Evolutionary conservation across 441 rosid genomes (phyloP).

Genomic region (Erodium texanum): DNA sequence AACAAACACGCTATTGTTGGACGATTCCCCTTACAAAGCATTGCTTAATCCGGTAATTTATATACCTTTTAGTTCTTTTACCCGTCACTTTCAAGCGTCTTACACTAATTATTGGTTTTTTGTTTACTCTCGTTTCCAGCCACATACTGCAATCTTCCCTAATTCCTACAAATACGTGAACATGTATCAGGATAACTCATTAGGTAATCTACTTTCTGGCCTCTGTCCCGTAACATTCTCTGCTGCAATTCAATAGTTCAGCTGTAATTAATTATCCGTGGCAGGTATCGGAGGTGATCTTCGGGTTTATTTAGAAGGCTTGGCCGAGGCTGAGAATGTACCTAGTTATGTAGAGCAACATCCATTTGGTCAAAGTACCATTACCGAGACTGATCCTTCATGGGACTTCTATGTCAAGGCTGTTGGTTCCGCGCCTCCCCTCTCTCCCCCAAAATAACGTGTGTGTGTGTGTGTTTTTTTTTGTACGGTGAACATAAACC

Average conservation of each 20-base stretch:
- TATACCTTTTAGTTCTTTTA: slow-evolving; percentile 5
- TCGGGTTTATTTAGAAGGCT: slow-evolving; percentile 49
- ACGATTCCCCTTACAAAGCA: slow-evolving; percentile 87
- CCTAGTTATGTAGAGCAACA: slow-evolving; percentile 49
- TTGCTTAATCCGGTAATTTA: slow-evolving; percentile 83
- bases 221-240: background rate
- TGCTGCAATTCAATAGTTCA: background rate
- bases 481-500: no score
- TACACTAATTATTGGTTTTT: background rate
- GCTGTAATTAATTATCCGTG: background rate
- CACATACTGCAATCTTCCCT: slow-evolving; percentile 68
- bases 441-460: background rate
- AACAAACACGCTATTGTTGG: slow-evolving; percentile 66
- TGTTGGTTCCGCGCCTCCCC: slow-evolving; percentile 20
- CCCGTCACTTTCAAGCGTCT: background rate
- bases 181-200: slow-evolving; percentile 32
- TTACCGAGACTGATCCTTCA: slow-evolving; percentile 36
- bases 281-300: slow-evolving; percentile 62
- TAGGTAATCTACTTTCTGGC: slow-evolving; percentile 36
- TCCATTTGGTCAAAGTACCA: slow-evolving; percentile 64
- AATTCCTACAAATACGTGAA: slow-evolving; percentile 43
- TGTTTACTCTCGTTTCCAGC: slow-evolving; percentile 33
- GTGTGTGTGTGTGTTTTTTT: background rate
- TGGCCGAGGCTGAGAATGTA: slow-evolving; percentile 44
- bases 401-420: slow-evolving; percentile 57